Percentiles rank a stretch among this genome's conserved stretches.
These are phyloP conservation scores for Cenococcum geophilum DNA, from an alignment of 495 filamentous ascomycete genomes.

Conservation along the genomic window DNA sequence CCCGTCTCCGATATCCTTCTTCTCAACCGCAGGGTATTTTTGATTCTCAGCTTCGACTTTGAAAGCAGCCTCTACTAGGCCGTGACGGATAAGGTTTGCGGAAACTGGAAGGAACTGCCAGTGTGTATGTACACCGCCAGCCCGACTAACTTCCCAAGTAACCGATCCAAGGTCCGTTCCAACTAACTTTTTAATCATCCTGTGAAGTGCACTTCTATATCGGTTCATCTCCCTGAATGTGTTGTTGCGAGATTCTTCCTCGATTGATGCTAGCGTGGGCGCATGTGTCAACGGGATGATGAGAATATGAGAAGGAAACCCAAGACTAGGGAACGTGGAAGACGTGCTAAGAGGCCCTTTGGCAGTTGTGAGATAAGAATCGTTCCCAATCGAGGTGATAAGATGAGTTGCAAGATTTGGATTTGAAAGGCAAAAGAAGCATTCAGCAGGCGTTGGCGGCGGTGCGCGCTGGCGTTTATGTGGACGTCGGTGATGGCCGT, in stretches of 20 bases:
- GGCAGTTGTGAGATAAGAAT: constrained; percentile 81
- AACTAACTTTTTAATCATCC: constrained; percentile 53
- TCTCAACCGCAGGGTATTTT: constrained; percentile 52
- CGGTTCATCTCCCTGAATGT: constrained; percentile 73
- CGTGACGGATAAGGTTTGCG: constrained; percentile 53
- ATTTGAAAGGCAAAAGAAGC: constrained; percentile 93
- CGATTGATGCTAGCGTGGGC: constrained; percentile 57
- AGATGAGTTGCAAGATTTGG: constrained; percentile 76
- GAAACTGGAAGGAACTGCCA: constrained; percentile 92
- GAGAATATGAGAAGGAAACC: constrained; percentile 81
- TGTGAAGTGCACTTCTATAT: constrained; percentile 65
- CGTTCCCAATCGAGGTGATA: constrained; percentile 76
- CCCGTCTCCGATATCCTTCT: constrained; percentile 39
- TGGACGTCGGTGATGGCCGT: constrained; percentile 25
- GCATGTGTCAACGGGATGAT: constrained; percentile 81
- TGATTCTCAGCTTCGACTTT: constrained; percentile 75
- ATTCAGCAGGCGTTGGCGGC: constrained; percentile 68
- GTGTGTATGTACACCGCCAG: constrained; percentile 73
- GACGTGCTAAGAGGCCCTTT: constrained; percentile 78
- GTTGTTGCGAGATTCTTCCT: constrained; percentile 47
- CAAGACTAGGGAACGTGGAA: constrained; percentile 58
- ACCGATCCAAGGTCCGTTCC: constrained; percentile 63
- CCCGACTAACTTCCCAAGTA: constrained; percentile 82
- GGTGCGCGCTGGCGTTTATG: constrained; percentile 44
- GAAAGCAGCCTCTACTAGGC: constrained; percentile 76